Percentiles rank a stretch among this genome's conserved stretches.
Evolutionary conservation across 495 filamentous ascomycete genomes (phyloP).

Genomic region (Lasiosphaeris hirsuta): DNA sequence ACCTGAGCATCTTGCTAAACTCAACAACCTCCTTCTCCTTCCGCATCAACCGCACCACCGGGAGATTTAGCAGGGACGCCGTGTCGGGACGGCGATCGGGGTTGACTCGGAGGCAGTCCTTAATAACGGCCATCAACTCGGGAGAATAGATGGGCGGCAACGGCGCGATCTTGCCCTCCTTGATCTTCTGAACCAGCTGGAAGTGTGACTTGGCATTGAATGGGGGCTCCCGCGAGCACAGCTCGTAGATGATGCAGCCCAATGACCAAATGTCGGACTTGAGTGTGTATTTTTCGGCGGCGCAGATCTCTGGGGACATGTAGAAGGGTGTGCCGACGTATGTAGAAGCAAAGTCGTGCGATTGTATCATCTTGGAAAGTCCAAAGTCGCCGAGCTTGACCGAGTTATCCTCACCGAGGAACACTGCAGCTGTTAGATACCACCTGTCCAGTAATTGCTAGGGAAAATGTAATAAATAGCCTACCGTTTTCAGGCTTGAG

Average conservation of each 20-base stretch:
- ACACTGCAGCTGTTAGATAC: conserved; percentile 48
- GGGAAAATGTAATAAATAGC: conserved; percentile 27
- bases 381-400: conserved; percentile 98
- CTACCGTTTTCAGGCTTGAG: conserved; percentile 94
- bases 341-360: conserved; percentile 92
- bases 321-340: conserved; percentile 99
- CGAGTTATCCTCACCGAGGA: conserved; percentile 85
- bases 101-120: conserved; percentile 80
- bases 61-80: conserved; percentile 74
- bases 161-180: conserved; percentile 73
- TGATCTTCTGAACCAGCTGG: conserved; percentile 91
- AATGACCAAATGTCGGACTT: conserved; percentile 97
- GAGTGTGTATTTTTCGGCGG: conserved; percentile 84
- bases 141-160: conserved; percentile 76
- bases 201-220: conserved; percentile 96
- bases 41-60: conserved; percentile 80
- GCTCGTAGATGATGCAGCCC: conserved; percentile 97
- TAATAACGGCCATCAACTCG: conserved; percentile 77
- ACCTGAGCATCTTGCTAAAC: conserved; percentile 58
- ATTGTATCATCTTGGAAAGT: conserved; percentile 90
- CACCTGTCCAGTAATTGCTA: too few species aligned
- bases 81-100: conserved; percentile 83
- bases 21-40: conserved; percentile 83
- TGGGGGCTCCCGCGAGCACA: conserved; percentile 83
- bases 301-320: conserved; percentile 98